Percentiles rank a stretch among this genome's conserved stretches.
phyloP scores from a whole-genome alignment of 495 filamentous ascomycete species.

The Hyaloscypha bicolor region DNA sequence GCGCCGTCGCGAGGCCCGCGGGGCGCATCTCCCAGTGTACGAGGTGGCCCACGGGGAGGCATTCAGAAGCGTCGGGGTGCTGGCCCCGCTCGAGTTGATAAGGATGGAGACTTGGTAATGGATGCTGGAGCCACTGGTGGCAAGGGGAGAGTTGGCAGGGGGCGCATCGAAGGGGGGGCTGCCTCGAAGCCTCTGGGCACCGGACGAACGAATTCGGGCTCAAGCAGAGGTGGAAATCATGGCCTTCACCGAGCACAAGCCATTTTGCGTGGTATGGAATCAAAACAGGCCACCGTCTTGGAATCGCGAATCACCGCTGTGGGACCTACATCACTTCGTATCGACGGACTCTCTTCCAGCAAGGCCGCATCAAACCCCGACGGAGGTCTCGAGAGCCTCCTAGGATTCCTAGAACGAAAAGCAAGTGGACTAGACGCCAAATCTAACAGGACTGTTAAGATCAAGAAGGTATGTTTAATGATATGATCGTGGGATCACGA shows the following conservation, averaged over 20 bases:
- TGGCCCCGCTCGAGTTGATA: constrained; percentile 56
- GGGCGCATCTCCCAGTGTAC: constrained; percentile 21
- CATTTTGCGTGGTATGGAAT: constrained; percentile 32
- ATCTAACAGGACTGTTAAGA: constrained; percentile 57
- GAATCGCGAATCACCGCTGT: constrained; percentile 31
- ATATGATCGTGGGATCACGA: constrained; percentile 50
- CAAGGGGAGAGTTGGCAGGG: constrained; percentile 40
- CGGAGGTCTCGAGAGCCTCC: constrained; percentile 68
- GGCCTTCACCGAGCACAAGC: constrained; percentile 32
- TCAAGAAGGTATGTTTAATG: constrained; percentile 79
- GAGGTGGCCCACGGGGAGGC: constrained; percentile 52
- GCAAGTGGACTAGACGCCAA: constrained; percentile 56
- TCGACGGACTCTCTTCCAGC: constrained; percentile 75
- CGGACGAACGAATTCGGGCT: constrained; percentile 16
- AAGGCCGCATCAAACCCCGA: constrained; percentile 71
- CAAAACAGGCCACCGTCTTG: constrained; percentile 36
- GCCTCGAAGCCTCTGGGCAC: constrained; percentile 24
- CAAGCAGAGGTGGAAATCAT: constrained; percentile 13
- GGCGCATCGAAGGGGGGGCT: constrained; percentile 29
- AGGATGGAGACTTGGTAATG: constrained; percentile 86
- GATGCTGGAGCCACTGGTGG: constrained; percentile 47
- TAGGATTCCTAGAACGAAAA: constrained; percentile 84
- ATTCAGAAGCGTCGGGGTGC: constrained; percentile 66
- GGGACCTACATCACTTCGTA: constrained; percentile 44
- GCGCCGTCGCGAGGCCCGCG: constrained; percentile 1